A percentile compares a stretch with the other conserved stretches of the same genome.
These are phyloP conservation scores for Penicillium riverlandense DNA, from an alignment of 495 filamentous ascomycete genomes.

Conservation along the genomic window DNA sequence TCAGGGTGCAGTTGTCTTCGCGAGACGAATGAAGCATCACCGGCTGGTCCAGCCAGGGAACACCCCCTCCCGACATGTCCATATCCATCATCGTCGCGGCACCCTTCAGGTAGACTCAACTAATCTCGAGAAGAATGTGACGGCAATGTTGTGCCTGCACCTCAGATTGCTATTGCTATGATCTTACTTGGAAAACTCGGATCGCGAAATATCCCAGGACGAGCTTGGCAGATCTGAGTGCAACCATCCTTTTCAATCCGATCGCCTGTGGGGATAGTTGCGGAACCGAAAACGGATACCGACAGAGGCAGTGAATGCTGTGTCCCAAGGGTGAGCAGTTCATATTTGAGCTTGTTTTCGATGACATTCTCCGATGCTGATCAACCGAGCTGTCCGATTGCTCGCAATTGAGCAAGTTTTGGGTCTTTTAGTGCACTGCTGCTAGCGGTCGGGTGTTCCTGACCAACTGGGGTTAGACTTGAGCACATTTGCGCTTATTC, in stretches of 20 bases:
- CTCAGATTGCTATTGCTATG: no score
- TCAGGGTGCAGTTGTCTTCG: slow-evolving; percentile 35
- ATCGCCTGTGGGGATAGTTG: background rate
- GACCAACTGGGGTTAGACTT: background rate
- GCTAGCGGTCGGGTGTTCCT: background rate
- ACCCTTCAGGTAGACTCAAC: no score
- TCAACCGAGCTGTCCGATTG: slow-evolving; percentile 6
- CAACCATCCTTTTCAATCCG: no score
- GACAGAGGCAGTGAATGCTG: background rate
- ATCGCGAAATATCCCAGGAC: background rate
- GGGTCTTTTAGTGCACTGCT: background rate
- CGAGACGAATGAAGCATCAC: slow-evolving; percentile 44
- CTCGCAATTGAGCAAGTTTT: slow-evolving; percentile 27
- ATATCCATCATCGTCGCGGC: slow-evolving; percentile 14
- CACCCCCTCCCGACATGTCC: slow-evolving; percentile 4
- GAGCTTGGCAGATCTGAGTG: background rate
- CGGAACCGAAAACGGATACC: slow-evolving; percentile 3
- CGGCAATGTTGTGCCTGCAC: no score
- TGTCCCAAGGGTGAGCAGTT: no score
- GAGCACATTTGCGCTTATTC: slow-evolving; percentile 25
- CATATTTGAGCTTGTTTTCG: background rate
- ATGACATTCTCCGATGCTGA: background rate
- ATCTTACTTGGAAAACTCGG: no score
- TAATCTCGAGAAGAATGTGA: no score
- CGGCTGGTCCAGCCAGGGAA: slow-evolving; percentile 39